These are phyloP conservation scores for Rhodamnia rubescens DNA, from an alignment of 345 rosid species.

Conservation along the genomic window DNA sequence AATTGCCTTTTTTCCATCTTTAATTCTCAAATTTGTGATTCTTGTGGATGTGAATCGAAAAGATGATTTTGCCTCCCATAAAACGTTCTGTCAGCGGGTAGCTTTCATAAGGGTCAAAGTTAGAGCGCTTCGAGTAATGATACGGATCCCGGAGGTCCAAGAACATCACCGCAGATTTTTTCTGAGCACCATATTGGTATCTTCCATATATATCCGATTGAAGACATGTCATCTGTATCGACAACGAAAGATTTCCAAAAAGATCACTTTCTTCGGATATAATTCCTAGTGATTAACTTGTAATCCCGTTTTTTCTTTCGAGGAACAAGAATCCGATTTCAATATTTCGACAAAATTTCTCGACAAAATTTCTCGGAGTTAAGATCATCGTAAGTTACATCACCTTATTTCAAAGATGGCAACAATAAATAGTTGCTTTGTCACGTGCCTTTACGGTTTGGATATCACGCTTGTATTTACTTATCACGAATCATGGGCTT, in stretches of 20 bases:
- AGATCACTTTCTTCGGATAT: not conserved
- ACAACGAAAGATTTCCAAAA: not conserved
- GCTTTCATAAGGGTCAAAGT: not conserved
- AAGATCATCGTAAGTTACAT: not conserved
- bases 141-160: not conserved
- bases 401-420: not conserved
- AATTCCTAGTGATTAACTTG: not conserved
- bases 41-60: not conserved
- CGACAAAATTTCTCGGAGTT: too few relatives aligned
- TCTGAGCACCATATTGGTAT: too few relatives aligned
- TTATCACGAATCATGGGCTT: not conserved
- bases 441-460: accelerated
- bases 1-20: not conserved
- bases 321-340: not conserved
- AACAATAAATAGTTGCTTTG: not conserved
- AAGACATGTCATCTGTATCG: not conserved
- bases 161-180: not conserved
- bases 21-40: not conserved
- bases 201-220: not conserved
- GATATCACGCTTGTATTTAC: not conserved
- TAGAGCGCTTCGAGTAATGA: not conserved
- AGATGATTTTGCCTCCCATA: not conserved
- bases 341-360: not conserved
- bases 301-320: not conserved
- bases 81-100: not conserved